Base-by-base conservation (phyloP, 768 basidiomycete genomes). In the Lanmaoa pseudosensibilis region DNA sequence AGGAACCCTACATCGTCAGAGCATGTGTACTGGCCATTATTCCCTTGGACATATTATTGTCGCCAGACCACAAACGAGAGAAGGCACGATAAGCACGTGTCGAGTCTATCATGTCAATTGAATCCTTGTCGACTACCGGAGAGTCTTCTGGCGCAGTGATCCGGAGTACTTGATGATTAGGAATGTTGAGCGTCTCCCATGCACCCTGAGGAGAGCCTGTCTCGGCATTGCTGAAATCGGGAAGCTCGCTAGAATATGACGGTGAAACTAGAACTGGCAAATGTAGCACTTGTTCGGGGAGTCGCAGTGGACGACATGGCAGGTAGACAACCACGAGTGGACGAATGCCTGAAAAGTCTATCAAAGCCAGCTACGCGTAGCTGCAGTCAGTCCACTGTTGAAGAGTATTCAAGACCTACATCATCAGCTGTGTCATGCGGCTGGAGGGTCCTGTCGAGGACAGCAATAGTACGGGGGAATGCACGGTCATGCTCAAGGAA, bases 241-340 rank as follows among this genome's bases (percentile, higher is more conserved):
- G 54, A 45, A 60, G 54, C 45, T 69, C 49, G 61, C 64, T 16
- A 49, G 56, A 23, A 51, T 57, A 61, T 3, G 63, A 47, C 19
- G 67, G 53, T 19, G 69, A 63, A 41, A 72, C 66, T 48, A 83
- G 60, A 44, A 90, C 78, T 3, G 89, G 88, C 49, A 91, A 78
- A 70, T 85, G 87, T 18, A 75, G 60, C 21, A 78, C 74, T 59
- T 80, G 79, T 40, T 72, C 67, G 23, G 74, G 73, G 1, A 74
- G 64, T 45, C 52, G 57, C 11, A 71, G 67, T 55, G 77, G 70
- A 21, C 72, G 62, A 56, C 77, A 77, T 48, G 89, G 89, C 45
- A 89, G 71, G 70, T 83, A 88, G 54, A 90, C 74, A 57, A 91
- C 75, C 23, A 86, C 89, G 60, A 91, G 74, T 33, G 88, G 88